Evolutionary conservation across 2,329 filamentous ascomycete genomes (phyloP).

Genomic region (Colletotrichum chrysophilum): DNA sequence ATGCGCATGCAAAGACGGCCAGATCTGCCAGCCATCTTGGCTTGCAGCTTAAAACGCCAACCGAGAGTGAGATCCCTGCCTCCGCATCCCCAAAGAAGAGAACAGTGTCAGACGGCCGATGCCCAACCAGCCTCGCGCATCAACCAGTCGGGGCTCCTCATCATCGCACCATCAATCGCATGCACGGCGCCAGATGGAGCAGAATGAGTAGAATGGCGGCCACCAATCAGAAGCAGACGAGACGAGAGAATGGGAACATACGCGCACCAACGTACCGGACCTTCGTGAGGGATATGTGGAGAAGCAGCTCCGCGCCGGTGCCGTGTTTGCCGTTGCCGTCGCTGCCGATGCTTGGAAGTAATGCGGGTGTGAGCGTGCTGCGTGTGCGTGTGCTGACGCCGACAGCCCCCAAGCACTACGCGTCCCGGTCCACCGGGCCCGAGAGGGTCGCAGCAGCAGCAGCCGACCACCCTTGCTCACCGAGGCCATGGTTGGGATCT

Average conservation of each 20-base stretch:
- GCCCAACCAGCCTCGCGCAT: not conserved
- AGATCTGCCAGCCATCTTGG: slow-evolving; percentile 1
- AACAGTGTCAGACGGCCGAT: not conserved
- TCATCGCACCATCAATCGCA: not conserved
- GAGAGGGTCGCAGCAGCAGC: slow-evolving; percentile 2
- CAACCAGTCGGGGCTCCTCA: not conserved
- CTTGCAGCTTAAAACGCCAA: not conserved
- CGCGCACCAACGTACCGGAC: slow-evolving; percentile 15
- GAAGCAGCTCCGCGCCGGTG: not conserved
- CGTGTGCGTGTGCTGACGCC: not conserved
- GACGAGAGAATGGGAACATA: not conserved
- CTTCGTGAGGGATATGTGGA: slow-evolving; percentile 17
- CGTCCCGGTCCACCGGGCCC: slow-evolving; percentile 19
- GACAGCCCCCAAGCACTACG: slow-evolving; percentile 9
- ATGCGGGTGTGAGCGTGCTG: not conserved
- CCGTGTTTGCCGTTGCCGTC: not conserved
- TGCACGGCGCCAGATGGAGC: not conserved
- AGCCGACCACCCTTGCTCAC: slow-evolving; percentile 20
- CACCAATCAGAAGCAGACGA: not conserved
- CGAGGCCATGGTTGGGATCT: slow-evolving; percentile 1
- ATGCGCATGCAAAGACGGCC: not conserved
- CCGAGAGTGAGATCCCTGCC: not conserved
- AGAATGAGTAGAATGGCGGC: not conserved
- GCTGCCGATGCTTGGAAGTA: not conserved
- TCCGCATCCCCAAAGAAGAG: not conserved